These are phyloP conservation scores for Verticillium alfalfae DNA, from an alignment of 2,329 filamentous ascomycete genomes.

Conservation along the genomic window DNA sequence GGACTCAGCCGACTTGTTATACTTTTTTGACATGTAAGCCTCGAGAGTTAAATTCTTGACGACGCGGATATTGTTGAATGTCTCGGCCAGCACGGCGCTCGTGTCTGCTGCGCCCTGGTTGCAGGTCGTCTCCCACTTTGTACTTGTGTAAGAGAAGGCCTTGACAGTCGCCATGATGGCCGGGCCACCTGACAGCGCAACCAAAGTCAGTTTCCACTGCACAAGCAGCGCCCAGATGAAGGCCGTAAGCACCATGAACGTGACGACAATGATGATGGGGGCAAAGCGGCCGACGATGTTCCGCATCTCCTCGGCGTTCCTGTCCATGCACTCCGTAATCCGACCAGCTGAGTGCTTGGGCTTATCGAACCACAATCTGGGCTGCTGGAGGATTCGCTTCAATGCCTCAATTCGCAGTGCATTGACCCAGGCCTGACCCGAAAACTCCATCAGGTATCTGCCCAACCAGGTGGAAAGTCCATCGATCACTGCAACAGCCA, in stretches of 20 bases:
- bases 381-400: conserved; percentile 66
- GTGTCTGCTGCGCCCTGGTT: conserved; percentile 58
- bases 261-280: conserved; percentile 61
- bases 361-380: conserved; percentile 71
- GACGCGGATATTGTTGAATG: conserved; percentile 72
- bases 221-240: conserved; percentile 68
- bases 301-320: conserved; percentile 81
- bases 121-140: conserved; percentile 65
- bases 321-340: conserved; percentile 69
- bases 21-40: conserved; percentile 60
- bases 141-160: conserved; percentile 58
- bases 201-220: conserved; percentile 76
- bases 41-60: conserved; percentile 74
- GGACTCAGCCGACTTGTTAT: conserved; percentile 41
- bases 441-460: conserved; percentile 66
- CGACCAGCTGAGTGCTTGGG: conserved; percentile 57
- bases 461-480: conserved; percentile 59
- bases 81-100: conserved; percentile 64
- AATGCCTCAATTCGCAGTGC: conserved; percentile 63
- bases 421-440: conserved; percentile 74
- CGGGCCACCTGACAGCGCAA: conserved; percentile 65
- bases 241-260: conserved; percentile 61
- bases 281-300: conserved; percentile 76
- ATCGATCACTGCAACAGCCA: conserved; percentile 63
- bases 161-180: conserved; percentile 62